Evolutionary conservation across 1,139 yeast species (phyloP).

Genomic region (Geotrichum aggregatum): DNA sequence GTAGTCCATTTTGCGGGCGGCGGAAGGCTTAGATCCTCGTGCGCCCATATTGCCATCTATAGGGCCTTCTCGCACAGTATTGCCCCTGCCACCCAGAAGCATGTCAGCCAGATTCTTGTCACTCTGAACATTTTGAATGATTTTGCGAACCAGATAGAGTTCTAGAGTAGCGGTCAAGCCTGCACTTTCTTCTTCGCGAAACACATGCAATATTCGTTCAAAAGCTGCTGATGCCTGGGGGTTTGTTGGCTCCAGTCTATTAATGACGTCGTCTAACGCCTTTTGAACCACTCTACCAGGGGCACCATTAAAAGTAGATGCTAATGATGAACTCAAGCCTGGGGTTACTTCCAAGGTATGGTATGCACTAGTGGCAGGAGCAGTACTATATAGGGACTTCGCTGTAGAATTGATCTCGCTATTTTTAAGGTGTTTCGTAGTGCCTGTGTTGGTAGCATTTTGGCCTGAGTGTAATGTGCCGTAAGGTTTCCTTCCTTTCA

Average conservation of each 20-base stretch:
- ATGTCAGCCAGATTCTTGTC: conserved; percentile 17
- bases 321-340: conserved; percentile 1
- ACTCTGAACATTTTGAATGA: conserved; percentile 24
- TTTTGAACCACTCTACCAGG: conserved; percentile 17
- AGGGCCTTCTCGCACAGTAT: conserved; percentile 6
- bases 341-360: background rate
- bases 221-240: conserved; percentile 19
- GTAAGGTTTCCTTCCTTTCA: conserved; percentile 3
- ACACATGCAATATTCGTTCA: conserved; percentile 19
- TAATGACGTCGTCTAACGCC: conserved; percentile 25
- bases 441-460: background rate
- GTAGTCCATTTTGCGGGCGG: conserved; percentile 43
- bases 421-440: conserved; percentile 7
- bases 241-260: conserved; percentile 23
- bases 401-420: too few relatives aligned
- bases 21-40: background rate
- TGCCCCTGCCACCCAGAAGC: conserved; percentile 8
- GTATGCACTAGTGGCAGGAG: background rate
- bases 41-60: background rate
- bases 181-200: conserved; percentile 18
- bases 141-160: conserved; percentile 27
- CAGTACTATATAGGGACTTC: too few relatives aligned
- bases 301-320: conserved; percentile 18
- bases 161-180: conserved; percentile 27
- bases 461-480: too few relatives aligned